Base-by-base conservation (phyloP, 148 eudicot species). In the Simmondsia chinensis region DNA sequence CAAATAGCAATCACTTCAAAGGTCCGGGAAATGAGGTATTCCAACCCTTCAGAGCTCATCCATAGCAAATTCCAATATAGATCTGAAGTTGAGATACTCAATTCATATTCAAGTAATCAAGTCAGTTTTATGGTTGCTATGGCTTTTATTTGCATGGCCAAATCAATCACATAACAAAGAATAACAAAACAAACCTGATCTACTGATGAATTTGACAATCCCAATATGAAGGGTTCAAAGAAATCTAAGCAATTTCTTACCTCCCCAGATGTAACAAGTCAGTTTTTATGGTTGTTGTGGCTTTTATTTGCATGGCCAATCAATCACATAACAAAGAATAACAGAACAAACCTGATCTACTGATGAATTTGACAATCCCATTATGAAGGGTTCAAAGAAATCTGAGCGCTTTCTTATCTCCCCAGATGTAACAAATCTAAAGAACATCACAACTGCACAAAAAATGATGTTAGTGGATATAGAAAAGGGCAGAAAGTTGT, bases 351-450 rank as follows among this genome's bases (percentile, higher is more conserved):
- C 97, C 97, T 91, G 85, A 62, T 81, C 95, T 64, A 91, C 97
- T 0, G 94, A 66, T 11, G 82, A 47, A 63, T 85, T 85, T 46
- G 85, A 67, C 55, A 91, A 68, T 50, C 95, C 97, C 59, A 76
- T 64, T 46, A 91, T 74, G 60, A 91, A 91, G 37, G 97, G 97
- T 59, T 85, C 97, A 61, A 81, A 91, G 69, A 91, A 91, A 48
- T 79, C 85, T 9, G 95, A 71, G 24, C 95, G 68, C 22, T 63
- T 63, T 19, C 68, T 70, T 43, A 91, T 76, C 73, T 91, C 95
- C 6, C 97, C 97, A 52, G 97, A 85, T 10, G 97, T 79, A 43
- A 91, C 82, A 54, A 91, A 85, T 72, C 97, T 79, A 69, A 91
- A 85, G 75, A 85, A 91, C 97, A 91, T 91, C 15, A 91, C 97